These are phyloP conservation scores for Thecaphora thlaspeos DNA, from an alignment of 1,284 basidiomycete species.

Conservation along the genomic window DNA sequence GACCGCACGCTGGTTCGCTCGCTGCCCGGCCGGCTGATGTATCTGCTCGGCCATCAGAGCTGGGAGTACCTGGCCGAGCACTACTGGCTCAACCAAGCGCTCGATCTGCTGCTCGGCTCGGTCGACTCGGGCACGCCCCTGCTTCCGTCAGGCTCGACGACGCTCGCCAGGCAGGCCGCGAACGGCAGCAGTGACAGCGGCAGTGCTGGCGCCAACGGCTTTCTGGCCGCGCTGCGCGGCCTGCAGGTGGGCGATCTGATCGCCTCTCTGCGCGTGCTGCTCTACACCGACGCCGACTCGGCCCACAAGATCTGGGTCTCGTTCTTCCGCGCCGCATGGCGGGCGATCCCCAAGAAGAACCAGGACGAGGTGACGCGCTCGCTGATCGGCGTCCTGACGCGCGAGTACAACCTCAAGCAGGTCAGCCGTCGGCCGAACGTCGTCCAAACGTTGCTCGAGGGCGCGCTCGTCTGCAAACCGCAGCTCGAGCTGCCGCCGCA, in stretches of 20 bases:
- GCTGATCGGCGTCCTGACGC: conserved; percentile 84
- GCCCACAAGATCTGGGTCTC: conserved; percentile 88
- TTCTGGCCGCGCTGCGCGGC: conserved; percentile 23
- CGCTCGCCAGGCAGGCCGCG: conserved; percentile 10
- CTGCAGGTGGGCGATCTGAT: conserved; percentile 42
- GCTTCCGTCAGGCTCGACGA: conserved; percentile 16
- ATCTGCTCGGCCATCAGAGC: conserved; percentile 87
- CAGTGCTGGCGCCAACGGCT: conserved; percentile 9
- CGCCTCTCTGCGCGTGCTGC: conserved; percentile 74
- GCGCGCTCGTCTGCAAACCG: conserved; percentile 79
- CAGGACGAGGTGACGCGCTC: conserved; percentile 86
- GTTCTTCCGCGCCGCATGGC: conserved; percentile 86
- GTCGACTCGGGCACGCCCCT: conserved; percentile 43
- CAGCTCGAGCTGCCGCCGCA: conserved; percentile 88
- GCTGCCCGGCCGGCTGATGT: conserved; percentile 78
- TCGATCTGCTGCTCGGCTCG: conserved; percentile 79
- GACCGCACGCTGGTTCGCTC: conserved; percentile 84
- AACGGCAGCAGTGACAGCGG: conserved; percentile 21
- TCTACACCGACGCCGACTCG: conserved; percentile 74
- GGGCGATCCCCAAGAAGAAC: conserved; percentile 77
- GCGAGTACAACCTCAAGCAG: conserved; percentile 89
- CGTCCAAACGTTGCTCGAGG: conserved; percentile 84
- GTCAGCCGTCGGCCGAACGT: conserved; percentile 89
- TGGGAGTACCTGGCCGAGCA: conserved; percentile 93
- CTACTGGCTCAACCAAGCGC: conserved; percentile 91